Conservation (phyloP, 1,284 basidiomycete species). For the Malassezia psittaci region DNA sequence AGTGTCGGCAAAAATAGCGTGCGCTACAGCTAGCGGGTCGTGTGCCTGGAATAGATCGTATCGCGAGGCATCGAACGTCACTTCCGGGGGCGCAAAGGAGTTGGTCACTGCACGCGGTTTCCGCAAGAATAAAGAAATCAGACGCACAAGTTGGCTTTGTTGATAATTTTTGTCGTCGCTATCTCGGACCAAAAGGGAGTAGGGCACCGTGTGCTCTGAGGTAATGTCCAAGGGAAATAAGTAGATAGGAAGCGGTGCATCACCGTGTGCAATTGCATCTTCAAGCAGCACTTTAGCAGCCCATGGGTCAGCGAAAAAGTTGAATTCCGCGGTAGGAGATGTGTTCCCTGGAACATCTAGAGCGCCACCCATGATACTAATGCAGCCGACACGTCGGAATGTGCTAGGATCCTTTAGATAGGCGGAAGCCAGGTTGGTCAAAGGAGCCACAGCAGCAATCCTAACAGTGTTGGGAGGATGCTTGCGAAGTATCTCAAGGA, state of each 20-base stretch:
- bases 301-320: conserved; percentile 84
- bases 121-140: conserved; percentile 31
- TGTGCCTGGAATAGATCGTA: conserved; percentile 40
- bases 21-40: conserved; percentile 41
- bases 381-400: conserved; percentile 56
- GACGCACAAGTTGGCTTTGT: conserved; percentile 16
- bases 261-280: conserved; percentile 15
- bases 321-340: conserved; percentile 56
- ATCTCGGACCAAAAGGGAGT: conserved; percentile 23
- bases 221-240: conserved; percentile 42
- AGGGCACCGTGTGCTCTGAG: conserved; percentile 31
- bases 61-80: conserved; percentile 26
- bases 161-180: conserved; percentile 10
- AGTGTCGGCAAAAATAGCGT: conserved; percentile 27
- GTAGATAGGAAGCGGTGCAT: conserved; percentile 29
- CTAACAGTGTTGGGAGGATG: conserved; percentile 61
- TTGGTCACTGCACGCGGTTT: conserved; percentile 39
- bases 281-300: conserved; percentile 54
- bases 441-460: conserved; percentile 74
- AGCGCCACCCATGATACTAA: conserved; percentile 92
- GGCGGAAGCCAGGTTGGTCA: conserved; percentile 71
- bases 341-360: conserved; percentile 80
- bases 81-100: conserved; percentile 23
- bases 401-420: conserved; percentile 57
- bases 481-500: conserved; percentile 58